Evolutionary conservation across 2,329 filamentous ascomycete genomes (phyloP), one percentile per base, ranked within the genome.

Genomic region (Xylariaceae sp.): DNA sequence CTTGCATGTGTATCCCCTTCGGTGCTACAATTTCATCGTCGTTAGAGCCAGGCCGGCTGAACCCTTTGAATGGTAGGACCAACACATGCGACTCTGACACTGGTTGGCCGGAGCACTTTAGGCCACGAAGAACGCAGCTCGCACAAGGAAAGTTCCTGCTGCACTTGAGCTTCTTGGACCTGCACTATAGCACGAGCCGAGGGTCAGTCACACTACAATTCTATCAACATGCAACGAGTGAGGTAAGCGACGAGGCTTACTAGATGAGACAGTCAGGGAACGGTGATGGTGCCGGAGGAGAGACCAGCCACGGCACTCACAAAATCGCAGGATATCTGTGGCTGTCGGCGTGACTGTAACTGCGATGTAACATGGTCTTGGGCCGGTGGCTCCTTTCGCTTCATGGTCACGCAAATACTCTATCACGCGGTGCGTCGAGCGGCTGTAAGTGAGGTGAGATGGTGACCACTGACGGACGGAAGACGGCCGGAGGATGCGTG

Each of bases 101-200:
- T 7, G 31, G 29, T 16, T 40, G 42, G 4, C 33, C 47, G 5
- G 45, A 36, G 32, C 55, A 58, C 7, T 38, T 16, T 16, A 52
- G 33, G 1, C 46, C 43, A 12, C 55, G 51, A 5, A 48, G 35
- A 10, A 40, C 34, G 28, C 55, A 58, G 29, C 45, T 55, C 9
- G 43, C 44, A 24, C 55, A 58, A 5, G 54, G 54, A 14, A 38
- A 26, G 2, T 26, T 37, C 12, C 52, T 44, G 36, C 55, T 52
- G 33, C 55, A 57, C 37, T 57, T 58, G 29, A 57, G 46, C 43
- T 58, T 58, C 36, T 53, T 57, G 17, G 29, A 40, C 10, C 55
- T 48, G 34, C 54, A 58, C 21, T 23, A 23, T 12, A 23, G 21
- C 21, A 23, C 12, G 21, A n/a, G n/a, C n/a, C n/a, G n/a, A n/a